phyloP scores from a whole-genome alignment of 2,329 filamentous ascomycete genomes.

The Knufia petricola region DNA sequence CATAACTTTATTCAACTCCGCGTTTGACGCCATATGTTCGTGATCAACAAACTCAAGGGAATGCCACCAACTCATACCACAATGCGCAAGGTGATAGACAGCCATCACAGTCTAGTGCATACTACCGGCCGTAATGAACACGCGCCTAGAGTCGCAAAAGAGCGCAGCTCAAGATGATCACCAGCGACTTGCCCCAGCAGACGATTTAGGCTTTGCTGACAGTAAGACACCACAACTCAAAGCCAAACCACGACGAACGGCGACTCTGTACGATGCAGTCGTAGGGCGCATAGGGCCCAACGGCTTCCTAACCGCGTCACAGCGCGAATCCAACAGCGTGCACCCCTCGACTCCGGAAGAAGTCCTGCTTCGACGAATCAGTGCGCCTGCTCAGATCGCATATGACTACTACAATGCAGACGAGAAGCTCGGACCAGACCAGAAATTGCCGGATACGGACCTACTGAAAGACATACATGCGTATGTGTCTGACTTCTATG shows the following conservation, averaged over 20 bases:
- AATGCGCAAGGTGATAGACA: too few species aligned
- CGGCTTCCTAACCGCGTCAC: constrained; percentile 26
- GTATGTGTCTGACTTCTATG: constrained; percentile 49
- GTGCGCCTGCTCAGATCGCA: constrained; percentile 41
- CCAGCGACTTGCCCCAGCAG: too few species aligned
- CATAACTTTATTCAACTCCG: too few species aligned
- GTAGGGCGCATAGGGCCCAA: constrained; percentile 41
- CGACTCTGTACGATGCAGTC: constrained; percentile 50
- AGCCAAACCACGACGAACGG: constrained; percentile 12
- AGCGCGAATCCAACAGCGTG: constrained; percentile 13
- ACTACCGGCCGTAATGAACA: too few species aligned
- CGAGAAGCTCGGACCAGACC: constrained; percentile 31
- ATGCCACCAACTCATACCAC: too few species aligned
- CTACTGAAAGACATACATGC: constrained; percentile 48
- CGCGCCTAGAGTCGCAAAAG: too few species aligned
- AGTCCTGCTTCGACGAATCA: constrained; percentile 43
- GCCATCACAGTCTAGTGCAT: too few species aligned
- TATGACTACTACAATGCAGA: constrained; percentile 48
- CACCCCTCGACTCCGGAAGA: constrained; percentile 47
- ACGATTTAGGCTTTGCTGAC: too few species aligned
- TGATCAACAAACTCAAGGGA: too few species aligned
- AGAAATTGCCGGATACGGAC: constrained; percentile 45
- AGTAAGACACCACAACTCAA: too few species aligned
- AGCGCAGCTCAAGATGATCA: too few species aligned
- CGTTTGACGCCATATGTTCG: too few species aligned